Percentiles rank a stretch among this genome's conserved stretches.
Evolutionary conservation across 371 early-diverging fungal species (phyloP).

Genomic region (Mucor velutinosus): DNA sequence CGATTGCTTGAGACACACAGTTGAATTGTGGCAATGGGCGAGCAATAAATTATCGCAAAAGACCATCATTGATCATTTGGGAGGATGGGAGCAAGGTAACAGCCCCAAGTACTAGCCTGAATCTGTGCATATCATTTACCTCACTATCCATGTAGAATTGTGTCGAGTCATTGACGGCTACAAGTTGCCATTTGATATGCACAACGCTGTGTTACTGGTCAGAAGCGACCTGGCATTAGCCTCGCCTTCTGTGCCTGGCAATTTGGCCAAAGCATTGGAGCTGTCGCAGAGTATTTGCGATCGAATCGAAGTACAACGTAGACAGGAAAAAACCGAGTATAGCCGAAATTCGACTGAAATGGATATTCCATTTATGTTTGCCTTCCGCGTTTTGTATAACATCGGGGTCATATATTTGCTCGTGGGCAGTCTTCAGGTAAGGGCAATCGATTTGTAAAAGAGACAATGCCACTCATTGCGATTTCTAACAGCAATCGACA

Average conservation of each 20-base stretch:
- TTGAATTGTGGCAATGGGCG: conserved; percentile 49
- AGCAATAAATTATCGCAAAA: conserved; percentile 26
- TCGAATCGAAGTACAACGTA: conserved; percentile 46
- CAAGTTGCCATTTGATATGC: conserved; percentile 47
- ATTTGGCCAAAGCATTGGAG: conserved; percentile 46
- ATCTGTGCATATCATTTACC: neutral
- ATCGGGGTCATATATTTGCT: conserved; percentile 51
- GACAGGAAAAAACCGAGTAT: conserved; percentile 33
- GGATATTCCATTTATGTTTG: conserved; percentile 56
- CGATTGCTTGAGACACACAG: conserved; percentile 43
- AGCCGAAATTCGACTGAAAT: conserved; percentile 25
- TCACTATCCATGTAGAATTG: neutral
- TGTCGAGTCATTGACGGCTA: conserved; percentile 36
- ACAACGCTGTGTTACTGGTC: conserved; percentile 43
- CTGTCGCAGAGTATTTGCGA: conserved; percentile 50
- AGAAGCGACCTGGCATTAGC: conserved; percentile 50
- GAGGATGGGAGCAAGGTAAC: conserved; percentile 41
- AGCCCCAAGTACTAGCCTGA: neutral
- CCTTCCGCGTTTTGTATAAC: conserved; percentile 51
- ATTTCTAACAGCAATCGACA: conserved; percentile 41
- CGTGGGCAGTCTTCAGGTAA: conserved; percentile 52
- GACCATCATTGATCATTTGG: conserved; percentile 20
- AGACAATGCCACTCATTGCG: conserved; percentile 14
- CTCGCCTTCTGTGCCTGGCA: conserved; percentile 50
- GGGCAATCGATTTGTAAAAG: neutral